Base-by-base conservation (phyloP, 306 rosid genomes). In the Hippophae gyantsensis region DNA sequence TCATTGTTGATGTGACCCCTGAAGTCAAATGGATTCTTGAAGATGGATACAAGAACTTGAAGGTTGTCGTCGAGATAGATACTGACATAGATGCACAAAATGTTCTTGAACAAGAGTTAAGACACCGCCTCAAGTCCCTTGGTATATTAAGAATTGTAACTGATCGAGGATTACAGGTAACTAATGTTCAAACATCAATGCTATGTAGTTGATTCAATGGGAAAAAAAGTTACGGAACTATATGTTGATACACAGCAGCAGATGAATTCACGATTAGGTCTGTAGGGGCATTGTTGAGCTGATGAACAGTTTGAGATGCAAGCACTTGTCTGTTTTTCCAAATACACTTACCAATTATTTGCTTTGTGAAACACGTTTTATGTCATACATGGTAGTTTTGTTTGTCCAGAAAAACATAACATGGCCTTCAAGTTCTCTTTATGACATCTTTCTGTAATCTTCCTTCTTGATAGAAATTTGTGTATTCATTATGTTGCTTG, bases 151-250 rank as follows among this genome's bases (percentile, higher is more conserved):
- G 83, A 76, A 80, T 90, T 73, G 92, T 87, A 49, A 79, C 77
- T 38, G 87, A 81, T 62, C 78, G 98, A 78, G 96, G 89, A 61
- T 78, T 90, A 61, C 96, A 87, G 98, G 98, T 87, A 75, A 76
- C 69, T 64, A 38, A 10, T 63, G 54, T 42, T 74, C 56, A 54
- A 61, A 23, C 54, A 65, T 26, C 43, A n/a, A 25, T 49, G 45
- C 64, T 38, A 41, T 32, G 38, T 32, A 32, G 0, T 32, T 32
- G 3, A 4, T 32, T 32, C 5, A 4, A 32, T 32, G 3, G 5
- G 5, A 32, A 32, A 32, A 3, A 2, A 32, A 32, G 0, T 18
- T 0, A 18, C 0, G 1, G 23, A 32, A 32, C 38, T 32, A 32
- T 32, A 32, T 32, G 38, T 32, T 32, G 58, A 60, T 61, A 47